phyloP scores from a whole-genome alignment of 1,284 basidiomycete genomes.

The Ganoderma leucocontextum region DNA sequence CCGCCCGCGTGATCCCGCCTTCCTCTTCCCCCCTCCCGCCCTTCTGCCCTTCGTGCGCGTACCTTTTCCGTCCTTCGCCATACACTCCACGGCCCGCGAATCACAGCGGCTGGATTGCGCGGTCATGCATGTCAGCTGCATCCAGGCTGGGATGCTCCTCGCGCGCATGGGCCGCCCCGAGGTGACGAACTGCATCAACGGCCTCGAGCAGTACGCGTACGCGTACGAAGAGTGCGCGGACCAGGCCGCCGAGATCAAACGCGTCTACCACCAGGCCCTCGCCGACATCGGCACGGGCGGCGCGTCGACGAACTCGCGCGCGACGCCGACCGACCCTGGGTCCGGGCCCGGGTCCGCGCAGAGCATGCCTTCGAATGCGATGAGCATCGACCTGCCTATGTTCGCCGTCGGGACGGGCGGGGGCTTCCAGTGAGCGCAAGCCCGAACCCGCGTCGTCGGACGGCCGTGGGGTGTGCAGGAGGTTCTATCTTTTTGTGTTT shows the following conservation, averaged over 20 bases:
- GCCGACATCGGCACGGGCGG: conserved; percentile 63
- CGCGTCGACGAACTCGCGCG: conserved; percentile 42
- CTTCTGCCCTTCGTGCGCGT: neutral
- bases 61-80: neutral
- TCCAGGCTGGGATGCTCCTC: conserved; percentile 83
- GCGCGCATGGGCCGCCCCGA: conserved; percentile 85
- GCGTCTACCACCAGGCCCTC: conserved; percentile 57
- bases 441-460: neutral
- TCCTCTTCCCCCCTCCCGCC: neutral
- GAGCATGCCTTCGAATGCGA: conserved; percentile 24
- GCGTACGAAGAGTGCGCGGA: conserved; percentile 88
- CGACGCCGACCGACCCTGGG: conserved; percentile 15
- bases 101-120: conserved; percentile 78
- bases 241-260: conserved; percentile 73
- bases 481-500: neutral
- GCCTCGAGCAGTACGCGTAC: conserved; percentile 86
- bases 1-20: conserved; percentile 9
- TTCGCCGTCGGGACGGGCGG: neutral
- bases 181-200: conserved; percentile 82
- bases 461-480: neutral
- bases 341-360: neutral
- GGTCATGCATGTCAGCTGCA: conserved; percentile 86
- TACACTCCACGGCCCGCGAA: conserved; percentile 1
- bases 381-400: conserved; percentile 34
- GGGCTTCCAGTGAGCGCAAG: neutral